Base-by-base conservation (phyloP, 2,329 filamentous ascomycete species). In the Cytospora mali region DNA sequence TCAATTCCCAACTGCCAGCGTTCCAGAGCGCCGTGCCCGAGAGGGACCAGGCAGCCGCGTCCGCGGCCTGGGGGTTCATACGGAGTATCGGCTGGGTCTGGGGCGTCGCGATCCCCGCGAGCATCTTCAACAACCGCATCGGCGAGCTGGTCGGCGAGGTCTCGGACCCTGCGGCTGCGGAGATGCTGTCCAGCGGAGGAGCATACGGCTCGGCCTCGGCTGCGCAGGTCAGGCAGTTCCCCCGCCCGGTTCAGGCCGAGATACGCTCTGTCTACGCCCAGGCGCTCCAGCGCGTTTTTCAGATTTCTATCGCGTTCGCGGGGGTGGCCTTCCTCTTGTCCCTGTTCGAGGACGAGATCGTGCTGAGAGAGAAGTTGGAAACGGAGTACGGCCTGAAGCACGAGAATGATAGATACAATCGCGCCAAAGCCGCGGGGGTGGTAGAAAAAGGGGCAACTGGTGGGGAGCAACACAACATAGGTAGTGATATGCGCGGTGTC, bases 41-140 rank as follows among this genome's bases (percentile, higher is more conserved):
- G 46, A 59, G 61, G 0, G 77, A 81, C 55, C 68, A 72, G 11
- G 74, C 75, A 0, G 67, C 71, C 0, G 75, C 76, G 0, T 75
- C 75, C 0, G 72, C 72, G 0, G 76, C 75, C 23, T 80, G 75
- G 71, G 68, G 69, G 0, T 84, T 82, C 60, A 72, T 79, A 42
- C 75, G 80, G 6, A 74, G 70, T 4, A 75, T 83, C 7, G 81
- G 80, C 0, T 66, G 71, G 7, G 74, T 80, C 3, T 76, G 81
- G 68, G 80, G 80, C 4, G 75, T 82, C 1, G 74, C 79, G 0
- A 75, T 84, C 6, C 77, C 77, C 0, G 75, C 75, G 0, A 69
- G 73, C 0, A 73, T 80, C n/a, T 81, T 81, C 67, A 74, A 75
- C 57, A 69, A 69, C 0, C 51, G 65, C 1, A 61, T 67, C 50